Evolutionary conservation across 2,329 filamentous ascomycete genomes (phyloP), one percentile per base, ranked within the genome.

Genomic region (Curvularia sp.): DNA sequence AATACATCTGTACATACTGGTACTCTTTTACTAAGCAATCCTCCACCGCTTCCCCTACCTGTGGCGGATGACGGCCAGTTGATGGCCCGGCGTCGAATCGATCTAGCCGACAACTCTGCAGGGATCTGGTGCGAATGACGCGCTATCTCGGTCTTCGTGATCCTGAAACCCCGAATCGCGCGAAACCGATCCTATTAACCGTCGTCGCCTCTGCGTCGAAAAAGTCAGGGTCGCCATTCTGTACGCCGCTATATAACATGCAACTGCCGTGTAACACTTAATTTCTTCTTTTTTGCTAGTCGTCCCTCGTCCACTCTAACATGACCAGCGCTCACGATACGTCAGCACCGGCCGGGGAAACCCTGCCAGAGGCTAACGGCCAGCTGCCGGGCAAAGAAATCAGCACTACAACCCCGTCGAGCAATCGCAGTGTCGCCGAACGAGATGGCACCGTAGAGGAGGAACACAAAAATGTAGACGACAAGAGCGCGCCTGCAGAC

Each of bases 341-440:
- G 15, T 30, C 50, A 18, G 50, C 28, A 38, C 44, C 41, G 24
- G 46, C 39, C 20, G 35, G 30, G 35, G 15, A 24, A 18, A 20
- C 55, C 31, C 41, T 46, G 30, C 50, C 53, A 4, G 54, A 51
- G 24, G 24, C 49, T 18, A 42, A 39, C 33, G 57, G 53, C 15
- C 50, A 43, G 20, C 8, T 18, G 51, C 50, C 54, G n/a, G 56
- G 47, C 51, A 63, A 62, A 48, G 60, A 68, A 31, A 52, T 39
- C 46, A 57, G 61, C 49, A 46, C 41, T 20, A 49, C 60, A 8
- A 62, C 49, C 5, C 55, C 62, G 39, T 66, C 68, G 41, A 72
- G 61, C 55, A 53, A 60, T 48, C 60, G 47, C 44, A 68, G 54
- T 33, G 13, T 53, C 24, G 55, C 60, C 28, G 49, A 63, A 61